Evolutionary conservation across 129 eudicot genomes (phyloP).

Genomic region (Erigeron canadensis): DNA sequence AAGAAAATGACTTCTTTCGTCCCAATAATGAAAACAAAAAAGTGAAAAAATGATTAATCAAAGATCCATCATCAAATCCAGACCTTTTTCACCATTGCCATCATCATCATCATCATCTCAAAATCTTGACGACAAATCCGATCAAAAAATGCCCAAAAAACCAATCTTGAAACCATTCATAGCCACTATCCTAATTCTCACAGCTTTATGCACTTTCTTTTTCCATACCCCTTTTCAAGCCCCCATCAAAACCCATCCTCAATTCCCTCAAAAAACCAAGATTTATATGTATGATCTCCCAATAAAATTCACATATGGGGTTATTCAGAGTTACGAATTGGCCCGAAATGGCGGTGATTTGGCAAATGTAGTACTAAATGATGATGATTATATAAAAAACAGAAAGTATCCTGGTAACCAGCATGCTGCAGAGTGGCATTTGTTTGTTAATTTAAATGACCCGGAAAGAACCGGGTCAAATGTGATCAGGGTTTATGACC

Average conservation of each 20-base stretch:
- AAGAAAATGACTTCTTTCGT: no score
- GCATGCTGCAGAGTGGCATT: conserved; percentile 95
- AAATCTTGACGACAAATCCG: conserved; percentile 26
- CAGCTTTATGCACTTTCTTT: conserved; percentile 50
- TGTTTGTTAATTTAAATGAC: conserved; percentile 59
- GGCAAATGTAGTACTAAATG: conserved; percentile 7
- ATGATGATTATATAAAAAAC: conserved; percentile 6
- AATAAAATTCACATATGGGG: conserved; percentile 76
- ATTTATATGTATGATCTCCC: conserved; percentile 90
- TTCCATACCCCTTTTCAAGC: conserved; percentile 35
- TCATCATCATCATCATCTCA: conserved; percentile 16
- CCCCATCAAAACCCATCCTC: conserved; percentile 6
- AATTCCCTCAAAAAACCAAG: conserved; percentile 20
- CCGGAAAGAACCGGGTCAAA: conserved; percentile 40
- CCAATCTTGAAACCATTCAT: conserved; percentile 57
- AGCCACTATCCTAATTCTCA: conserved; percentile 32
- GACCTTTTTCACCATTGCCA: conserved; percentile 4
- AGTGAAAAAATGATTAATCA: conserved; percentile 20
- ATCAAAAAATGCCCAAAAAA: conserved; percentile 36
- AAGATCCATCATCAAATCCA: conserved; percentile 27
- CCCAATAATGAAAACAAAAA: no score
- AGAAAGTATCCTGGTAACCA: conserved; percentile 93
- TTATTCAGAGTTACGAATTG: conserved; percentile 70
- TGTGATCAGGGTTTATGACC: conserved; percentile 65
- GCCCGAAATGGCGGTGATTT: conserved; percentile 47